Evolutionary conservation across 2,329 filamentous ascomycete species (phyloP).

Genomic region (Fusarium sp.): DNA sequence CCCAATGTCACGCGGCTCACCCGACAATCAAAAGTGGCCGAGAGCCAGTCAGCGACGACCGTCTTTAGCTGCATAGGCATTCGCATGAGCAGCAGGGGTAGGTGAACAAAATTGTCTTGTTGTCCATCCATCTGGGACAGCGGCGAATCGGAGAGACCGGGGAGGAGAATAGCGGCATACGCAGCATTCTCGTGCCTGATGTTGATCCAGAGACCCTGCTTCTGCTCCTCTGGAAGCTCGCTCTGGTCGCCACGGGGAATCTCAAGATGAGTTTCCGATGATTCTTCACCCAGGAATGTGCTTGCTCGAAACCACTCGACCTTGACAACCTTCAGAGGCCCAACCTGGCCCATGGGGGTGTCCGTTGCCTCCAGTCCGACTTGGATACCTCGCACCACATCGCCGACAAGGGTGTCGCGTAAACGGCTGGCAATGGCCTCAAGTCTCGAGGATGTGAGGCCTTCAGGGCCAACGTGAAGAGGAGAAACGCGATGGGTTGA

Average conservation of each 20-base stretch:
- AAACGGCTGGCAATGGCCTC: slow-evolving; percentile 59
- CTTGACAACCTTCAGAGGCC: slow-evolving; percentile 59
- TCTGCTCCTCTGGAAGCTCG: slow-evolving; percentile 40
- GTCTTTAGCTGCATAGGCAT: slow-evolving; percentile 66
- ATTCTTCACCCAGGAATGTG: slow-evolving; percentile 48
- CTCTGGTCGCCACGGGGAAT: slow-evolving; percentile 21
- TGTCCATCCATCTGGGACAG: neutral
- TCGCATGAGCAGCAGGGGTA: slow-evolving; percentile 66
- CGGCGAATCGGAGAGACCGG: slow-evolving; percentile 43
- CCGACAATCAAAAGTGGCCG: slow-evolving; percentile 67
- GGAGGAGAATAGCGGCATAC: slow-evolving; percentile 64
- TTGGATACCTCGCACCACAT: slow-evolving; percentile 70
- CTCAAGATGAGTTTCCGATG: slow-evolving; percentile 25
- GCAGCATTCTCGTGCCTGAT: slow-evolving; percentile 65
- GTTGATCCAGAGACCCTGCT: slow-evolving; percentile 57
- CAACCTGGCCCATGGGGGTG: slow-evolving; percentile 53
- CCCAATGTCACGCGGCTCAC: slow-evolving; percentile 63
- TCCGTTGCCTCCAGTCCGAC: slow-evolving; percentile 61
- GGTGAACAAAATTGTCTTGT: slow-evolving; percentile 54
- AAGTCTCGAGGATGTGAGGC: slow-evolving; percentile 55
- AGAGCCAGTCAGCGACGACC: slow-evolving; percentile 63
- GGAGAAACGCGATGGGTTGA: slow-evolving; percentile 68
- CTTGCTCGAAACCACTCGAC: slow-evolving; percentile 59
- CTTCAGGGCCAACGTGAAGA: slow-evolving; percentile 59
- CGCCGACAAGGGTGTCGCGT: slow-evolving; percentile 67